These are phyloP conservation scores for Globisporangium middletonii DNA, from an alignment of 352 stramenopile genomes.

Conservation along the genomic window DNA sequence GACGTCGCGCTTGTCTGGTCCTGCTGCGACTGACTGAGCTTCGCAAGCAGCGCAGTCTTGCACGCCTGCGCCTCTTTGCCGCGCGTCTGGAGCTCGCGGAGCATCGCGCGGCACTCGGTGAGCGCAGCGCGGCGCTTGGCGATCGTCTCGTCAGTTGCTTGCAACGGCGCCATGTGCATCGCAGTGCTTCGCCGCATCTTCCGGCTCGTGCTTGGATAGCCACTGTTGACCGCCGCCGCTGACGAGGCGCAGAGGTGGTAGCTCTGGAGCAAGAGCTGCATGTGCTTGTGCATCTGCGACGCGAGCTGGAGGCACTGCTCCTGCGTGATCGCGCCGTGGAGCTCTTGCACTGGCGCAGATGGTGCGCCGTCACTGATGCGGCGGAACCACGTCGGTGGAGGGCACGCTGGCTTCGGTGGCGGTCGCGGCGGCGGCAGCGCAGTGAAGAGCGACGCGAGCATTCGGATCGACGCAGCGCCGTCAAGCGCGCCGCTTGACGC, in stretches of 20 bases:
- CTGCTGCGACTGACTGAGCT: conserved; percentile 27
- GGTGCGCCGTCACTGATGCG: not conserved
- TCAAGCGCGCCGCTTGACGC: too few species aligned
- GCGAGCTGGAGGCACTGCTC: conserved; percentile 75
- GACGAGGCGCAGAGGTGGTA: conserved; percentile 33
- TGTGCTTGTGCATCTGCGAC: conserved; percentile 86
- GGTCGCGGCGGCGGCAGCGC: not conserved
- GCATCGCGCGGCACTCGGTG: conserved; percentile 24
- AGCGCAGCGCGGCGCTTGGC: too few species aligned
- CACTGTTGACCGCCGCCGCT: too few species aligned
- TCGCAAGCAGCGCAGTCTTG: conserved; percentile 61
- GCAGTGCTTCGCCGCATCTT: not conserved
- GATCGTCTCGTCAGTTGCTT: conserved; percentile 2
- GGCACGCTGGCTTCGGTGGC: not conserved
- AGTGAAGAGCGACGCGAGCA: too few species aligned
- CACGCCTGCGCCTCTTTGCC: conserved; percentile 54
- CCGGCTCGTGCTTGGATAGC: not conserved
- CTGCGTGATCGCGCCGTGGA: conserved; percentile 40
- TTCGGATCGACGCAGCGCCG: too few species aligned
- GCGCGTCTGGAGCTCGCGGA: conserved; percentile 58
- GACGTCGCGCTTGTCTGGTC: conserved; percentile 16
- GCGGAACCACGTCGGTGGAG: not conserved
- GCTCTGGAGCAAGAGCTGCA: conserved; percentile 74
- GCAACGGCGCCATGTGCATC: conserved; percentile 16
- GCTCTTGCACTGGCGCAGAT: conserved; percentile 8